Base-by-base conservation (phyloP, 805 yeast species). In the Lachancea fermentati region DNA sequence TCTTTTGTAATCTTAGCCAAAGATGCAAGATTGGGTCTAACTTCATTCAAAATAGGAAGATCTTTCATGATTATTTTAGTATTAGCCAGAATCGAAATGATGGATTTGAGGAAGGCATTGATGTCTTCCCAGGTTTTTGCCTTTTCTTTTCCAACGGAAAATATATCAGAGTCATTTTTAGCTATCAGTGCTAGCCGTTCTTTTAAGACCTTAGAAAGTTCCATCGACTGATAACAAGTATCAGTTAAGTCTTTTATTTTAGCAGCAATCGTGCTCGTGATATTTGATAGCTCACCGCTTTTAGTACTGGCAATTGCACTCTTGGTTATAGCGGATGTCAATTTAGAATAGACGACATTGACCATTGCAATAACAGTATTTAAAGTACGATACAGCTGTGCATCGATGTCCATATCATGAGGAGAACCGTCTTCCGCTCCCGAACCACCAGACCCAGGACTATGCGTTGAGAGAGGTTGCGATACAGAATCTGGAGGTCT, bases 1-100 rank as follows among this genome's bases (percentile, higher is more conserved):
- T 91, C 97, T 54, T 91, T 91, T 3, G 96, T 86, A 3, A 89
- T 84, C 48, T 86, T 79, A 0, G 97, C 89, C 43, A 91, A 67
- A 28, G 79, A 76, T 0, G 95, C 85, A 63, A 91, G 73, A 4
- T 85, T 77, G 5, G 89, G 80, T 43, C 95, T 68, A 4, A 82
- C 81, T 41, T 85, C 96, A 50, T 83, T 80, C 37, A 91, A 69
- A 12, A 81, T 73, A 0, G 95, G 89, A 42, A 87, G 69, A 48
- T 85, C 96, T 39, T 76, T 74, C 77, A 91, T 82, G 2, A 94
- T 80, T 1, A 75, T 72, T 55, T 88, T 88, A 0, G 95, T 87
- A 1, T 85, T 77, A 2, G 91, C 93, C 48, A 91, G 68, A 32
- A 93, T 85, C 26, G 79, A 80, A 48, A 91, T 81, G 42, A 89